Evolutionary conservation across 345 rosid genomes (phyloP).

Genomic region (Salix arbutifolia): DNA sequence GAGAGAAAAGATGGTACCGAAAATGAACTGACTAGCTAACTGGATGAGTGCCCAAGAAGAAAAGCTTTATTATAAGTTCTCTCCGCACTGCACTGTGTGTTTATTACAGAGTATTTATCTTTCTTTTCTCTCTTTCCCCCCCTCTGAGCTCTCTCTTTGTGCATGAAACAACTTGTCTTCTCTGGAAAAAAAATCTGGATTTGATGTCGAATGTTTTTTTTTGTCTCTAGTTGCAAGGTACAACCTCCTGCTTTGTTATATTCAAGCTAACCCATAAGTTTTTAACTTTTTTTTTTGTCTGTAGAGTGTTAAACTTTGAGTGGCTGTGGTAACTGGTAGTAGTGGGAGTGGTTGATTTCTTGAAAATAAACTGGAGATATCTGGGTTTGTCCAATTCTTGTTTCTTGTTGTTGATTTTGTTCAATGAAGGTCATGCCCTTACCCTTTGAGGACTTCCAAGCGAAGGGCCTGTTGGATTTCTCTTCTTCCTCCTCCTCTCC

Average conservation of each 20-base stretch:
- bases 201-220: not conserved
- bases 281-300: not conserved
- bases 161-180: conserved; percentile 9
- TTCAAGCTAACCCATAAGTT: not conserved
- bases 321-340: not conserved
- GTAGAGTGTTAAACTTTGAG: not conserved
- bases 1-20: conserved; percentile 25
- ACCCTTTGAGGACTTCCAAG: conserved; percentile 72
- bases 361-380: conserved; percentile 27
- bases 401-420: conserved; percentile 18
- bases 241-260: not conserved
- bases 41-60: not conserved
- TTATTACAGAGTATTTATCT: too few species aligned
- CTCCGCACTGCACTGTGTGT: not conserved
- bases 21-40: not conserved
- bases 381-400: conserved; percentile 9
- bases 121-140: not conserved
- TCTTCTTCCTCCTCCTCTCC: conserved; percentile 12
- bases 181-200: conserved; percentile 11
- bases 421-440: conserved; percentile 81
- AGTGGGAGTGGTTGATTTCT: not conserved
- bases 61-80: not conserved
- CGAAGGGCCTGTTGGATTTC: conserved; percentile 51
- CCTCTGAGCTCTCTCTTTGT: not conserved
- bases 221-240: conserved; percentile 1